Conservation (phyloP, 495 filamentous ascomycete genomes). For the Neurospora hispaniola region DNA sequence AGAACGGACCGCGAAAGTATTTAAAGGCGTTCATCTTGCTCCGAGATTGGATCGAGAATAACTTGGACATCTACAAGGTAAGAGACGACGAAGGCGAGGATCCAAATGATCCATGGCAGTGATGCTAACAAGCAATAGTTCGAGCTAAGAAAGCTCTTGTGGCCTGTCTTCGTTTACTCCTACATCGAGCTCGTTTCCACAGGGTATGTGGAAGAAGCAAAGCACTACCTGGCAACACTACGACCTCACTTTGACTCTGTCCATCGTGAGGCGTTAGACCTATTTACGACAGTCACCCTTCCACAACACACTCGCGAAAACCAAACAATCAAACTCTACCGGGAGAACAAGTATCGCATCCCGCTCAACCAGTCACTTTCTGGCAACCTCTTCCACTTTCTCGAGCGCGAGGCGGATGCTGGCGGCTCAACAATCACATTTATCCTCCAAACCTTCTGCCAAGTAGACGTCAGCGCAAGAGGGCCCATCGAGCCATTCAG, state of each 20-base stretch:
- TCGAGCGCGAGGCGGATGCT: slow-evolving; percentile 70
- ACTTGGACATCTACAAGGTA: slow-evolving; percentile 87
- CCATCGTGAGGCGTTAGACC: slow-evolving; percentile 65
- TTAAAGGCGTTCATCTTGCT: slow-evolving; percentile 60
- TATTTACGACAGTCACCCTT: slow-evolving; percentile 55
- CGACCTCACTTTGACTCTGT: slow-evolving; percentile 58
- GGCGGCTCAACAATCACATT: slow-evolving; percentile 67
- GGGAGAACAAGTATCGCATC: slow-evolving; percentile 75
- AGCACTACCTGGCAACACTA: slow-evolving; percentile 57
- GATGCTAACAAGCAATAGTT: slow-evolving; percentile 45
- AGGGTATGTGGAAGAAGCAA: slow-evolving; percentile 56
- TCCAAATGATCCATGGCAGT: background rate
- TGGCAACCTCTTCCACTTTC: slow-evolving; percentile 70
- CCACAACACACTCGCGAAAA: slow-evolving; percentile 70
- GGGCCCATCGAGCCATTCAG: slow-evolving; percentile 66
- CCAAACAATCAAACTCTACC: slow-evolving; percentile 62
- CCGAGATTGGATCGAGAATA: slow-evolving; percentile 74
- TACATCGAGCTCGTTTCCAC: slow-evolving; percentile 75
- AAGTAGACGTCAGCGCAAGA: slow-evolving; percentile 62
- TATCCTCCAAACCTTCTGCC: slow-evolving; percentile 63
- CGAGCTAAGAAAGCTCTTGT: slow-evolving; percentile 76
- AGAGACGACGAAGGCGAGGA: slow-evolving; percentile 1
- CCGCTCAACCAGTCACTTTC: slow-evolving; percentile 71
- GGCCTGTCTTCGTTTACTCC: slow-evolving; percentile 90
- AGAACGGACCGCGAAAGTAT: slow-evolving; percentile 66